Conservation (phyloP, 148 eudicot genomes). For the Cornus kousa region DNA sequence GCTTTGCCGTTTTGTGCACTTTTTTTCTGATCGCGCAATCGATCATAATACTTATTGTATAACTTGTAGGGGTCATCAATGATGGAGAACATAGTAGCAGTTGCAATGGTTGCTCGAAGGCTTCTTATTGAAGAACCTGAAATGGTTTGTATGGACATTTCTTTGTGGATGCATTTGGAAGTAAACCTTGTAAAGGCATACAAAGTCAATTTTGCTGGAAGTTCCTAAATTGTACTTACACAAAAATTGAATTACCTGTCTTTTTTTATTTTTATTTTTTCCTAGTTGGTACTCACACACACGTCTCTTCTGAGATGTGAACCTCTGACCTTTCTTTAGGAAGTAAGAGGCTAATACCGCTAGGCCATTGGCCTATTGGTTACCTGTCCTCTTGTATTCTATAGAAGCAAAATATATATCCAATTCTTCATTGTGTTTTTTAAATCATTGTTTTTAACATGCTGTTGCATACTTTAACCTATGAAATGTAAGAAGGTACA, state of each 20-base stretch:
- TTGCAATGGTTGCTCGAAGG: conserved; percentile 84
- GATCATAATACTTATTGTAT: conserved; percentile 4
- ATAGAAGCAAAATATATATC: neutral
- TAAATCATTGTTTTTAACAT: neutral
- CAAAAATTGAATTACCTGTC: too few species aligned
- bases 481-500: conserved; percentile 7
- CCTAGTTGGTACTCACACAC: too few species aligned
- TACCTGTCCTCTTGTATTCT: neutral
- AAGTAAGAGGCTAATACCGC: too few species aligned
- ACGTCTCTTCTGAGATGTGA: too few species aligned
- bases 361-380: neutral
- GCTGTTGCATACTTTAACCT: too few species aligned
- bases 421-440: neutral
- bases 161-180: conserved; percentile 2
- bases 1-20: neutral
- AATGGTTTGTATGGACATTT: conserved; percentile 35
- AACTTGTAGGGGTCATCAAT: conserved; percentile 51
- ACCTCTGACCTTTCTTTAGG: too few species aligned
- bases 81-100: conserved; percentile 69
- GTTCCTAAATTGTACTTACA: neutral
- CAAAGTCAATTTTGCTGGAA: neutral
- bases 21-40: conserved; percentile 4
- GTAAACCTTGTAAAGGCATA: neutral
- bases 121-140: conserved; percentile 86
- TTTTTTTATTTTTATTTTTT: too few species aligned